Base-by-base conservation (phyloP, 345 rosid genomes). In the Draba incana region DNA sequence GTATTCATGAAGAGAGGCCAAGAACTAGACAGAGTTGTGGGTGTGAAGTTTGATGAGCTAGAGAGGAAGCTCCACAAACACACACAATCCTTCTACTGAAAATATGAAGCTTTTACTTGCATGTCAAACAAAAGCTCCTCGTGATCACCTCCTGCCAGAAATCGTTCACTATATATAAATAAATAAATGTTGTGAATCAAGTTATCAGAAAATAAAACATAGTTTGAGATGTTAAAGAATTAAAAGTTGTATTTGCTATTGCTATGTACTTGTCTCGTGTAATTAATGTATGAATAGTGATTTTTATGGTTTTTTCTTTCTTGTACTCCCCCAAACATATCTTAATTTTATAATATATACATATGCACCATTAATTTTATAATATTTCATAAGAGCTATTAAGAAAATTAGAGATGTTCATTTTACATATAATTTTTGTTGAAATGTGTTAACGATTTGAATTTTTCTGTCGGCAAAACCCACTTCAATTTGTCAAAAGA, bases 1-100 rank as follows among this genome's bases (percentile, higher is more conserved):
- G 70, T 80, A 43, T 77, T 93, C 27, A 58, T 90, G 43, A 90
- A 87, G 85, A 77, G 72, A 57, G 96, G 97, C 51, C 69, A 70
- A 62, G 88, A 80, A 59, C 58, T 88, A 12, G 88, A 83, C 23
- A 82, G 77, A 74, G 52, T 90, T 6, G 85, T 75, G 14, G 94
- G 97, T 5, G 81, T 83, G 68, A 83, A 69, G 20, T 74, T 80
- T 71, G 80, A 62, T 16, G 92, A 84, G 50, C 64, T 93, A 20
- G 79, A 77, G 87, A 75, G 16, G 64, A 84, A 84, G 69, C 84
- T 88, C 44, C 88, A 82, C 80, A 82, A 79, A 35, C 80, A 78
- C 69, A 73, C 66, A 42, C 72, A 59, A 49, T 39, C 77, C 10
- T 57, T n/a, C 56, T 62, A 2, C 15, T 47, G 15, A 71, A 11